These are phyloP conservation scores for Lactarius vividus DNA, from an alignment of 768 basidiomycete genomes.

Conservation along the genomic window DNA sequence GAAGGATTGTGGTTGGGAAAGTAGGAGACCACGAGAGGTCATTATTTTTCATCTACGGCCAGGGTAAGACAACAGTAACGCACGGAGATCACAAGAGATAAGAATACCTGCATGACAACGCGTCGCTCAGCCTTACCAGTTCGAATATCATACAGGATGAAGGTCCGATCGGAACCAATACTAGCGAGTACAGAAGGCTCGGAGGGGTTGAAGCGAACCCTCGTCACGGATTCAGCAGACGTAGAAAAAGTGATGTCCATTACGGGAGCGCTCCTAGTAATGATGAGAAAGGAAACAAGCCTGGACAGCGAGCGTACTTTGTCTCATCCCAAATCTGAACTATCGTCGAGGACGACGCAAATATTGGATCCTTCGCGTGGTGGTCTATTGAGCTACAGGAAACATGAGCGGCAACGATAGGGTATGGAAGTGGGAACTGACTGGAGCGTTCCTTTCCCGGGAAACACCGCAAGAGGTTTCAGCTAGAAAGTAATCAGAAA, in stretches of 20 bases:
- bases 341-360: slow-evolving; percentile 89
- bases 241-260: slow-evolving; percentile 86
- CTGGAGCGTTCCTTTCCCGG: slow-evolving; percentile 79
- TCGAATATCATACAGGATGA: slow-evolving; percentile 93
- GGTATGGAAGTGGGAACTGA: not conserved
- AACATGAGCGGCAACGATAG: slow-evolving; percentile 4
- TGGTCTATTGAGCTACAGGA: slow-evolving; percentile 82
- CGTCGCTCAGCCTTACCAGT: slow-evolving; percentile 94
- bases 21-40: slow-evolving; percentile 94
- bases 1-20: slow-evolving; percentile 83
- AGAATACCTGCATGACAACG: slow-evolving; percentile 81
- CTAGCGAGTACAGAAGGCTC: slow-evolving; percentile 95
- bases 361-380: slow-evolving; percentile 82
- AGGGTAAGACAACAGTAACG: slow-evolving; percentile 10
- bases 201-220: slow-evolving; percentile 89
- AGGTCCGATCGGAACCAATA: slow-evolving; percentile 91
- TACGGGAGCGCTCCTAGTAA: slow-evolving; percentile 69
- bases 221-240: slow-evolving; percentile 83
- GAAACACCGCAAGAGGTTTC: slow-evolving; percentile 62
- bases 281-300: slow-evolving; percentile 2
- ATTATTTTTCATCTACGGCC: slow-evolving; percentile 76
- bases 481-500: slow-evolving; percentile 19
- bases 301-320: slow-evolving; percentile 51
- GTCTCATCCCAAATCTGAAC: slow-evolving; percentile 99
- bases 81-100: not conserved